Evolutionary conservation across 257 asterid genomes (phyloP).

Genomic region (Linderniella brevidens): DNA sequence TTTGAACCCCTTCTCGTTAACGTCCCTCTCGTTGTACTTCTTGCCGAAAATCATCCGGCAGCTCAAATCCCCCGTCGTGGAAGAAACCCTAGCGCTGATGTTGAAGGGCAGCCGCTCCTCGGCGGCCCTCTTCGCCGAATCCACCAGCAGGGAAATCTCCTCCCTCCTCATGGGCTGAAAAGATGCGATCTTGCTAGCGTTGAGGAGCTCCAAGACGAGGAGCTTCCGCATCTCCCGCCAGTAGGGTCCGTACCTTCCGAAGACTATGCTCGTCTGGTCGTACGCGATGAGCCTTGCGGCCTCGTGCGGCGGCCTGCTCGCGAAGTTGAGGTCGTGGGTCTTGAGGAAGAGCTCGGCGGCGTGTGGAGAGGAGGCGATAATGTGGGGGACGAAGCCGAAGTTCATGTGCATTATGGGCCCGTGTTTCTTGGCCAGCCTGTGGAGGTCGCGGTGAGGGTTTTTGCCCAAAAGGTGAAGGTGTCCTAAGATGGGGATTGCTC

Average conservation of each 20-base stretch:
- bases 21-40: constrained; percentile 16
- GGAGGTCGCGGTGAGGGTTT: constrained; percentile 21
- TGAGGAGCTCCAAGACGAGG: constrained; percentile 15
- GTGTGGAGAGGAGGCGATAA: background rate
- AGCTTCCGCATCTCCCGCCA: constrained; percentile 26
- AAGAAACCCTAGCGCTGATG: constrained; percentile 8
- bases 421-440: constrained; percentile 12
- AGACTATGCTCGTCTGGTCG: constrained; percentile 7
- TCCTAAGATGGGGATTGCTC: constrained; percentile 19
- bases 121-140: constrained; percentile 7
- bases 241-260: constrained; percentile 16
- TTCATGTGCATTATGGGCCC: background rate
- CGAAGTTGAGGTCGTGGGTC: constrained; percentile 21
- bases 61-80: constrained; percentile 13
- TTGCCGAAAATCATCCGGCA: constrained; percentile 22
- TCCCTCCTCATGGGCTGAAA: constrained; percentile 16
- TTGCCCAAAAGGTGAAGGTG: constrained; percentile 23
- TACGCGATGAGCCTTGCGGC: constrained; percentile 5
- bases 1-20: constrained; percentile 16
- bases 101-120: constrained; percentile 9
- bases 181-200: constrained; percentile 4
- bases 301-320: constrained; percentile 12
- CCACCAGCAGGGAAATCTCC: constrained; percentile 13
- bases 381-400: background rate
- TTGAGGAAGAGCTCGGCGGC: constrained; percentile 13